Percentiles rank a stretch among this genome's conserved stretches.
Evolutionary conservation across 1,284 basidiomycete genomes (phyloP).

Genomic region (Puccinia polysora): DNA sequence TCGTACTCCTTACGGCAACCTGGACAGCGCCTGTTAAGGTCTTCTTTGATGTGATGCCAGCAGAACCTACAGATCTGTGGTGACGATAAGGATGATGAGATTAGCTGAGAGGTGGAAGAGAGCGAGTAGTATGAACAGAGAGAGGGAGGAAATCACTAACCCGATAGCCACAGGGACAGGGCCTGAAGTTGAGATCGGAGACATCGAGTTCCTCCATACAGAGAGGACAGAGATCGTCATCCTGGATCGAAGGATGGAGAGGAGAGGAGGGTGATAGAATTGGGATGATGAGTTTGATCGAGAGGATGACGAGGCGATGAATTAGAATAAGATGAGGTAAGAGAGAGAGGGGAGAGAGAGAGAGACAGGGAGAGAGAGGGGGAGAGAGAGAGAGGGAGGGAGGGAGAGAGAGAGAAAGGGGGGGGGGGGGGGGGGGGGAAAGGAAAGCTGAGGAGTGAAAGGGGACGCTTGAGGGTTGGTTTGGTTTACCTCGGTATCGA

Average conservation of each 20-base stretch:
- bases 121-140: background rate
- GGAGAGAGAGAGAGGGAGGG: too few species aligned
- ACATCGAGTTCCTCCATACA: slow-evolving; percentile 99
- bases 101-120: slow-evolving; percentile 23
- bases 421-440: background rate
- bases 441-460: too few species aligned
- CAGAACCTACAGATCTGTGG: slow-evolving; percentile 95
- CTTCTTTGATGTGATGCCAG: slow-evolving; percentile 96
- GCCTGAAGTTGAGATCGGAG: slow-evolving; percentile 98
- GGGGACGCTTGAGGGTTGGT: too few species aligned
- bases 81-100: slow-evolving; percentile 3
- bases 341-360: too few species aligned
- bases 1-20: slow-evolving; percentile 92
- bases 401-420: background rate
- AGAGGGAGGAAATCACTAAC: slow-evolving; percentile 56
- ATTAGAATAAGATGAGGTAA: too few species aligned
- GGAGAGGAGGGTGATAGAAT: too few species aligned
- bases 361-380: too few species aligned
- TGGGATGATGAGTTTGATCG: too few species aligned
- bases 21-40: slow-evolving; percentile 92
- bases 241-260: slow-evolving; percentile 57
- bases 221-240: slow-evolving; percentile 95
- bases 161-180: slow-evolving; percentile 97
- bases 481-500: slow-evolving; percentile 23
- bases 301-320: too few species aligned